These are phyloP conservation scores for Kazachstania sp. DNA, from an alignment of 1,139 yeast species.

Conservation along the genomic window DNA sequence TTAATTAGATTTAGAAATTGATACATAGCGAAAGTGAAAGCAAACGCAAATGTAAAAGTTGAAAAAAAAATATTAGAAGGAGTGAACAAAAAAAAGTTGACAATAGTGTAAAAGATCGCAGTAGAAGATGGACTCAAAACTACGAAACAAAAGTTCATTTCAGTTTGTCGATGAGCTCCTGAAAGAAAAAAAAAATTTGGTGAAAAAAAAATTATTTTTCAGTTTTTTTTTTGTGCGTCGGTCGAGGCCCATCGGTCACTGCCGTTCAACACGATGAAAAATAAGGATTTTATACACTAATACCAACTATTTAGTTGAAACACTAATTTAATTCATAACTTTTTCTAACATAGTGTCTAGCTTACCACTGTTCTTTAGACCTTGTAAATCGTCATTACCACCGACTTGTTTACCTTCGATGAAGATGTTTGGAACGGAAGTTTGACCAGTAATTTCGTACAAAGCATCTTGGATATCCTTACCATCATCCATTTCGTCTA, in stretches of 20 bases:
- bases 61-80: neutral
- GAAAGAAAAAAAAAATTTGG: neutral
- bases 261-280: neutral
- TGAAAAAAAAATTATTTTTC: neutral
- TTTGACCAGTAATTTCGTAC: slow-evolving; percentile 71
- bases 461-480: slow-evolving; percentile 73
- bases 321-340: neutral
- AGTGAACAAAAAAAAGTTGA: neutral
- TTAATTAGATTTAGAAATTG: too few relatives aligned
- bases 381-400: slow-evolving; percentile 82
- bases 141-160: neutral
- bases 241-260: neutral
- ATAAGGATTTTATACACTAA: neutral
- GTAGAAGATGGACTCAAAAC: neutral
- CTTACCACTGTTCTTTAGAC: slow-evolving; percentile 39
- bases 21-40: too few relatives aligned
- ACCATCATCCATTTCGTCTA: slow-evolving; percentile 53
- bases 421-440: slow-evolving; percentile 87
- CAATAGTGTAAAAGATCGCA: neutral
- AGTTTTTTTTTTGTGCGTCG: slow-evolving; percentile 3
- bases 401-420: slow-evolving; percentile 89
- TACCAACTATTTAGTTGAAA: too few relatives aligned
- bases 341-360: slow-evolving; percentile 31
- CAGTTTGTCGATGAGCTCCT: slow-evolving; percentile 1
- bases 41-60: neutral